A percentile compares a stretch with the other conserved stretches of the same genome.
Evolutionary conservation across 768 basidiomycete species (phyloP).

Genomic region (Amanita subjunquillea): DNA sequence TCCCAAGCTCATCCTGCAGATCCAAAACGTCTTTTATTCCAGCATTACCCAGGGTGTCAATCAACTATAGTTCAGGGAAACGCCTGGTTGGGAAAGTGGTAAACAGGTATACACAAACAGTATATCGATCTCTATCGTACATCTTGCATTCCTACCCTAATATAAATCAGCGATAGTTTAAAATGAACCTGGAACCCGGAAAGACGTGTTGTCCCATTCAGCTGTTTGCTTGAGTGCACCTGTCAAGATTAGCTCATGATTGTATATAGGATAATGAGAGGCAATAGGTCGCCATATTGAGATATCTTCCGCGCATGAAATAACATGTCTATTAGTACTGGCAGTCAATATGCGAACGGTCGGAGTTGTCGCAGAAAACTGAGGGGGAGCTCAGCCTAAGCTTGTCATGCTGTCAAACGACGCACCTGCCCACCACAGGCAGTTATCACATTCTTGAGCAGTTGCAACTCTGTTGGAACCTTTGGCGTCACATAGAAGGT

Average conservation of each 20-base stretch:
- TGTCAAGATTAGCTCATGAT: conserved; percentile 55
- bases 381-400: neutral
- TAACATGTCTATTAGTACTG: conserved; percentile 42
- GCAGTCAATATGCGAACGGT: conserved; percentile 45
- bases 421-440: conserved; percentile 66
- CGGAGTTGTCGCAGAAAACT: conserved; percentile 39
- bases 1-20: too few species aligned
- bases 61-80: too few species aligned
- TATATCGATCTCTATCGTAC: neutral
- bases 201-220: conserved; percentile 43
- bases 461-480: conserved; percentile 44
- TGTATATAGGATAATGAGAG: conserved; percentile 46
- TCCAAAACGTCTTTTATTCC: too few species aligned
- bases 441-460: conserved; percentile 59
- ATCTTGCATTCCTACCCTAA: neutral
- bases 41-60: too few species aligned
- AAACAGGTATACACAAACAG: too few species aligned
- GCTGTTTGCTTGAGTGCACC: conserved; percentile 57
- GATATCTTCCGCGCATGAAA: conserved; percentile 57
- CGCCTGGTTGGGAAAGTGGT: too few species aligned
- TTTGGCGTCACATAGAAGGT: conserved; percentile 70
- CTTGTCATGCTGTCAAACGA: conserved; percentile 1
- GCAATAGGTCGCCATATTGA: conserved; percentile 58
- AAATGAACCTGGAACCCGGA: conserved; percentile 18
- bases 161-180: neutral